Evolutionary conservation across 2,329 filamentous ascomycete genomes (phyloP).

Genomic region (Aspergillus piperis): DNA sequence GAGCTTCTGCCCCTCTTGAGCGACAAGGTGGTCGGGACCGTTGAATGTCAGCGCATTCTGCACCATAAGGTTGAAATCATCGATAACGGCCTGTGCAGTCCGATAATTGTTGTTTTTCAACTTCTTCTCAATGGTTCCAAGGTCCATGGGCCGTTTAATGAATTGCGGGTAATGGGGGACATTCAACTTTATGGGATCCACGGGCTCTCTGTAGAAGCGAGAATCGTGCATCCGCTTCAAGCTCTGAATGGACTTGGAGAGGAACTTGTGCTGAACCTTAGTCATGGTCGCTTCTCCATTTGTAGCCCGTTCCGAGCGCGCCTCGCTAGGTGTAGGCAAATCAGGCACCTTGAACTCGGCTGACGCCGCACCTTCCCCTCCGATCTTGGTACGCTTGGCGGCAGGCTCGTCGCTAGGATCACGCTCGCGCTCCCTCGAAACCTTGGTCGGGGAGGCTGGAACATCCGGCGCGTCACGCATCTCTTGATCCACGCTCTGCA

Average conservation of each 20-base stretch:
- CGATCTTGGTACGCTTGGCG: conserved; percentile 79
- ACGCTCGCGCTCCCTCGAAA: conserved; percentile 75
- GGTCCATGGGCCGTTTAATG: conserved; percentile 79
- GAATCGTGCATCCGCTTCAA: conserved; percentile 86
- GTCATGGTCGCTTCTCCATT: conserved; percentile 36
- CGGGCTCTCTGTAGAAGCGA: conserved; percentile 72
- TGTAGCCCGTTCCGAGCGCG: conserved; percentile 16
- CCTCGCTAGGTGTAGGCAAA: conserved; percentile 41
- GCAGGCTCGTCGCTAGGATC: conserved; percentile 65
- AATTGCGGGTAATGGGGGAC: conserved; percentile 74
- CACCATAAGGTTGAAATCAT: conserved; percentile 75
- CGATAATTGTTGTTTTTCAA: conserved; percentile 70
- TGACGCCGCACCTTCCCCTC: conserved; percentile 51
- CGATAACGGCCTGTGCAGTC: conserved; percentile 70
- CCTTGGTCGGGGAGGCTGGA: conserved; percentile 56
- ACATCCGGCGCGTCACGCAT: conserved; percentile 60
- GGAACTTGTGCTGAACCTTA: conserved; percentile 46
- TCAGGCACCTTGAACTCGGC: conserved; percentile 49
- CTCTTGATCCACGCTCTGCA: conserved; percentile 45
- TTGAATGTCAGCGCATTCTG: conserved; percentile 82
- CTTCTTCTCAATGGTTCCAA: conserved; percentile 78
- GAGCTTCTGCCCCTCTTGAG: conserved; percentile 65
- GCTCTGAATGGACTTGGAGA: conserved; percentile 41
- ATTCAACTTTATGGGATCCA: conserved; percentile 71
- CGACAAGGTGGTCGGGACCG: conserved; percentile 72